Evolutionary conservation across 2,329 filamentous ascomycete genomes (phyloP), one percentile per base, ranked within the genome.

Genomic region (Aspergillus clavatus): DNA sequence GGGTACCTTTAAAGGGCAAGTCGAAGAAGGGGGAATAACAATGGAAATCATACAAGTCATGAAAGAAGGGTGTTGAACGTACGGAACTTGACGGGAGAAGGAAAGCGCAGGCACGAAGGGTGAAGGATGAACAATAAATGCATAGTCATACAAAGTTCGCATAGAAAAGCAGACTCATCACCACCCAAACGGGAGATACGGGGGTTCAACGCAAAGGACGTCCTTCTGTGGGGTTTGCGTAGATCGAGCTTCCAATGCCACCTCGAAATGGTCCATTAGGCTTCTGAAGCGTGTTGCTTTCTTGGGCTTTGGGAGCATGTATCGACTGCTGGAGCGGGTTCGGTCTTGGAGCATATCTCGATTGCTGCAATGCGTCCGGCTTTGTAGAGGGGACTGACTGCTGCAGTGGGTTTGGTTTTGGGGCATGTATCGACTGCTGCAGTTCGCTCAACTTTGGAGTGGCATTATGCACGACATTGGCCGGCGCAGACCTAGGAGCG

Each of bases 201-300:
- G 18, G 18, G 12, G 31, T 21, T 11, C 16, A 35, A 35, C 31
- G 31, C 3, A 35, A 22, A 19, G 44, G 40, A 22, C 39, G 47
- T 23, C 18, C 24, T n/a, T 21, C n/a, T 8, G 38, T 19, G n/a
- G 37, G 24, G 4, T 5, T 23, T 7, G 47, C 47, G 28, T 54
- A 49, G 23, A 38, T 45, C 14, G 52, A 54, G 12, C 40, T 40
- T 31, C 42, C 39, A n/a, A 54, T 41, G 6, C 50, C 42, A 11
- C 21, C 33, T 16, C 12, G 23, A 12, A n/a, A 6, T 27, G n/a
- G 11, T 11, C 4, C 7, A n/a, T 14, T 40, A 3, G 38, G 38
- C 12, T 24, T 28, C 18, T 8, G 7, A 7, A 7, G 4, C 6
- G 23, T 16, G 10, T 7, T n/a, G 19, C 16, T 19, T 24, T 27